phyloP scores from a whole-genome alignment of 2,329 filamentous ascomycete genomes.

The Leptosphaerulina australis region DNA sequence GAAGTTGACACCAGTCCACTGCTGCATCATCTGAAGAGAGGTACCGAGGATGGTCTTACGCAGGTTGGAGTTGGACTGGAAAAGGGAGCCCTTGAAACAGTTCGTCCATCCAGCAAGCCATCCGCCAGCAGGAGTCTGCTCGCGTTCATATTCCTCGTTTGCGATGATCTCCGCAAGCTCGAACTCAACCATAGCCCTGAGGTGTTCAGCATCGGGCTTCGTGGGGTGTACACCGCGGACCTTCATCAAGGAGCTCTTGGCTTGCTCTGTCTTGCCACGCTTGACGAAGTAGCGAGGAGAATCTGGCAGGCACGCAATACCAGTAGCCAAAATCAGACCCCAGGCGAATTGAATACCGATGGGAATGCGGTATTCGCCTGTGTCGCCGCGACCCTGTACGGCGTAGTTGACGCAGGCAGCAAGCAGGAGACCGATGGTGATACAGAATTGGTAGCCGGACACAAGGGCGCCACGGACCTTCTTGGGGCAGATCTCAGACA shows the following conservation, averaged over 20 bases:
- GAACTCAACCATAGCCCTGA: conserved; percentile 48
- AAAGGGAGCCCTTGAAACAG: conserved; percentile 19
- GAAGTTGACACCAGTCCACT: conserved; percentile 60
- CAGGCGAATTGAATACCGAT: conserved; percentile 74
- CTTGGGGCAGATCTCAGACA: conserved; percentile 71
- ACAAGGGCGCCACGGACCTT: conserved; percentile 73
- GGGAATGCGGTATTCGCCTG: conserved; percentile 73
- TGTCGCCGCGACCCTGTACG: conserved; percentile 59
- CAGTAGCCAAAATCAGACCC: conserved; percentile 66
- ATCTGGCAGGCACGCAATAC: conserved; percentile 42
- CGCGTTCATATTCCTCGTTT: conserved; percentile 74
- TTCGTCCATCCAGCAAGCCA: conserved; percentile 32
- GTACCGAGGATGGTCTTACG: conserved; percentile 48
- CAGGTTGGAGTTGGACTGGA: conserved; percentile 43
- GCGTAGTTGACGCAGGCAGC: conserved; percentile 68
- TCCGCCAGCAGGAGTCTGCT: conserved; percentile 61
- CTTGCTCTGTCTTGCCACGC: conserved; percentile 62
- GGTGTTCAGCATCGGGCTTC: conserved; percentile 5
- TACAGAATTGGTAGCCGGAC: conserved; percentile 69
- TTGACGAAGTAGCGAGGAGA: conserved; percentile 52
- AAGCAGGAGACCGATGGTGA: conserved; percentile 69
- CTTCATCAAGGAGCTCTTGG: conserved; percentile 63
- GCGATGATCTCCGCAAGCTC: conserved; percentile 66
- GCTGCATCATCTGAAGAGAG: conserved; percentile 74
- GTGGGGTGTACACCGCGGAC: conserved; percentile 57